Base-by-base conservation (phyloP, 2,329 filamentous ascomycete genomes). In the Phyllosticta citrichinensis region DNA sequence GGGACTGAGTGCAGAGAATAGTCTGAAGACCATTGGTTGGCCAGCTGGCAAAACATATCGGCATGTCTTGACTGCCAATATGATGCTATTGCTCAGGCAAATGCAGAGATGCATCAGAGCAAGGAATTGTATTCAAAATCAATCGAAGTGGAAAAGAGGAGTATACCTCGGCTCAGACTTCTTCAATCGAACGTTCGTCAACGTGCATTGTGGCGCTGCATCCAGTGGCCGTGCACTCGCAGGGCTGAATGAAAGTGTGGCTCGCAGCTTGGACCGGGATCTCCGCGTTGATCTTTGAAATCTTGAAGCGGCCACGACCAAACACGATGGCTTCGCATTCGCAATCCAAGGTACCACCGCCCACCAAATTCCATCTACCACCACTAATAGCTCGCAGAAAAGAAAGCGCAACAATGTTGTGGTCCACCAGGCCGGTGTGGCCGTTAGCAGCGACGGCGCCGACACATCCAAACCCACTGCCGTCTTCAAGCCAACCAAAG, bases 391-490 rank as follows among this genome's bases (percentile, higher is more conserved):
- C 54, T 17, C 1, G 25, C 33, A 69, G 68, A 70, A 70, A 59
- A 64, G 67, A 22, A 70, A 68, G 63, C 63, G 63, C 50, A 33
- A 55, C 10, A 62, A 62, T 56, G 66, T 64, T 25, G 64, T 65
- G n/a, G 55, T 66, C 6, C 64, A 67, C 52, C 64, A 67, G 35
- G 62, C 27, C 55, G 56, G 54, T 54, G 35, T 24, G 19, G 25
- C 47, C 35, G 56, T 56, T n/a, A 55, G 51, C 60, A 62, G 56
- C 56, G 47, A 58, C 27, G 61, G 56, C 53, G 25, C 73, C 35
- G 80, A 84, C 65, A 85, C 83, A 3, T 84, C 86, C 24, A 89
- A 86, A 70, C 87, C 87, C 3, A 85, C 84, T 4, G 84, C 87
- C 9, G 76, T 86, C 47, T 93, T 90, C 74, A 78, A 81, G 57